These are phyloP conservation scores for Logfia minima DNA, from an alignment of 129 eudicot genomes.

Conservation along the genomic window DNA sequence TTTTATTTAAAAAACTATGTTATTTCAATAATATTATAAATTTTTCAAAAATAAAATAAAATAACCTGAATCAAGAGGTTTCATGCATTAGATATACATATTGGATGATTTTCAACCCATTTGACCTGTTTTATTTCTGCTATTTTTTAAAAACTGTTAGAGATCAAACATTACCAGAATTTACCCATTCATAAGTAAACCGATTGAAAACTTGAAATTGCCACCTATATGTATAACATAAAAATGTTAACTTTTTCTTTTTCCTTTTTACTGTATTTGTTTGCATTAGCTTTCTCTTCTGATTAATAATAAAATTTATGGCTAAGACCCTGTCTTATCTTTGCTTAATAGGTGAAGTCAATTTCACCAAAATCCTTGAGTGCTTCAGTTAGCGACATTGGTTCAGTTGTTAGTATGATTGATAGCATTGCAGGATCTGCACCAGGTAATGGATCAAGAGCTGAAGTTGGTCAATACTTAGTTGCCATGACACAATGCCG, in stretches of 20 bases:
- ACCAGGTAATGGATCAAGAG: conserved; percentile 40
- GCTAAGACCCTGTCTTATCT: conserved; percentile 3
- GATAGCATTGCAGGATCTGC: conserved; percentile 39
- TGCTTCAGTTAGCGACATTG: conserved; percentile 32
- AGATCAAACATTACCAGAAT: background rate
- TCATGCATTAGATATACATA: background rate
- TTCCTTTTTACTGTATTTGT: background rate
- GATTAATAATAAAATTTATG: background rate
- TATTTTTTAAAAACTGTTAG: background rate
- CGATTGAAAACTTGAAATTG: background rate
- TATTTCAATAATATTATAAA: background rate
- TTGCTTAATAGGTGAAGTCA: conserved; percentile 23
- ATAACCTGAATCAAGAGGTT: background rate
- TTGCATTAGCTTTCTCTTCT: conserved; percentile 8
- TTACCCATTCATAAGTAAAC: background rate
- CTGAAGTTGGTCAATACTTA: conserved; percentile 41
- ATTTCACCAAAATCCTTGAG: conserved; percentile 26
- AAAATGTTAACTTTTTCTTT: too few relatives aligned
- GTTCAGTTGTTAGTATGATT: conserved; percentile 30
- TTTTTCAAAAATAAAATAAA: background rate
- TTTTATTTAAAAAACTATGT: background rate
- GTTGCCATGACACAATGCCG: conserved; percentile 28
- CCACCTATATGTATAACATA: background rate
- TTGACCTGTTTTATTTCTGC: background rate
- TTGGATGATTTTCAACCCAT: background rate